These are phyloP conservation scores for Erysimum cheiri DNA, from an alignment of 441 rosid genomes.

Conservation along the genomic window DNA sequence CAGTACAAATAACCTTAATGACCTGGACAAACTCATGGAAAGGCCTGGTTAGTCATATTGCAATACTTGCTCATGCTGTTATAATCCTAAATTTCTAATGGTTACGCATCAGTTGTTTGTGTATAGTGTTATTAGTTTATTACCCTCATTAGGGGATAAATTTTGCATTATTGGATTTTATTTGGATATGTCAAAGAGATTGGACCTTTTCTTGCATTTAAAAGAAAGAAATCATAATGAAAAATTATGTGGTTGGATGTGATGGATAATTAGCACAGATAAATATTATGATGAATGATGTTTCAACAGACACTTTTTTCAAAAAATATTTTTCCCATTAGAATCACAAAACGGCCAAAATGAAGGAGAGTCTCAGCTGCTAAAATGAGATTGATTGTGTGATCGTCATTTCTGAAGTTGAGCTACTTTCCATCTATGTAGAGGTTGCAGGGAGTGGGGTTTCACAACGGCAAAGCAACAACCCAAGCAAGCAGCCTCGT, in stretches of 20 bases:
- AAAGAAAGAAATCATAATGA: neutral
- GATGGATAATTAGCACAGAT: slow-evolving; percentile 14
- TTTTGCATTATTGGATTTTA: neutral
- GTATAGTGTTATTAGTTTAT: slow-evolving; percentile 10
- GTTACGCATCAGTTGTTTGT: slow-evolving; percentile 8
- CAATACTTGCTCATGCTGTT: slow-evolving; percentile 1
- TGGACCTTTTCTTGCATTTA: slow-evolving; percentile 1
- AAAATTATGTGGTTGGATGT: neutral
- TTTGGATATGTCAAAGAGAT: slow-evolving; percentile 8
- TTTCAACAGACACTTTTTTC: neutral
- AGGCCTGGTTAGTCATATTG: slow-evolving; percentile 57
- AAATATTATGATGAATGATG: neutral
- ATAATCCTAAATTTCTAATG: neutral
- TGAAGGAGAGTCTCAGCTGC: neutral
- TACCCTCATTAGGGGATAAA: neutral
- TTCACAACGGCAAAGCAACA: slow-evolving; percentile 27
- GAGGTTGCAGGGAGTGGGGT: slow-evolving; percentile 33
- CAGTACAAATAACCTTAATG: slow-evolving; percentile 55
- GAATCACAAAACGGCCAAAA: neutral
- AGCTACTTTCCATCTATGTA: slow-evolving; percentile 23
- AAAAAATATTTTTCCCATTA: neutral
- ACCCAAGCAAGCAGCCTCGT: slow-evolving; percentile 43
- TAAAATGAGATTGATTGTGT: slow-evolving; percentile 18
- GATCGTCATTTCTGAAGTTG: slow-evolving; percentile 1
- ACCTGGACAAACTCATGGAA: slow-evolving; percentile 63